These are phyloP conservation scores for Theobroma grandiflorum DNA, from an alignment of 441 rosid genomes.

Conservation along the genomic window DNA sequence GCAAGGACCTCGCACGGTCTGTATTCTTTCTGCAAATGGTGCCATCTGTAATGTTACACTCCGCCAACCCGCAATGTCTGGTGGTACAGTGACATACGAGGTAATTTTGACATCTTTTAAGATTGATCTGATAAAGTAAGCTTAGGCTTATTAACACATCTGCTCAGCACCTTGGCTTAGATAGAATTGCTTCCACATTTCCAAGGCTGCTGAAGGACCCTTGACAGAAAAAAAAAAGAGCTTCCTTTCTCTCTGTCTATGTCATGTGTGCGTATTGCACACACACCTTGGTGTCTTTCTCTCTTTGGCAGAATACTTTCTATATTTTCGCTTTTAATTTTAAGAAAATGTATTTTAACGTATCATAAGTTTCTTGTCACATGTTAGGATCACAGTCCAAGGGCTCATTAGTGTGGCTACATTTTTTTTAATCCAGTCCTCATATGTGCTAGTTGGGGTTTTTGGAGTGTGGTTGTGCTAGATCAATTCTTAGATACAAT, in stretches of 20 bases:
- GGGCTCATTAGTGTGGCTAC: neutral
- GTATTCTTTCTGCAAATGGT: conserved; percentile 96
- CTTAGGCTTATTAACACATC: neutral
- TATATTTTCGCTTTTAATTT: neutral
- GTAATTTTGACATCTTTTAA: conserved; percentile 43
- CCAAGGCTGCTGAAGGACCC: conserved; percentile 3
- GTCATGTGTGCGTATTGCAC: neutral
- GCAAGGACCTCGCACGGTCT: conserved; percentile 92
- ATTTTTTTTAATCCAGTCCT: too few relatives aligned
- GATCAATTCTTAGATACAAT: conserved; percentile 7
- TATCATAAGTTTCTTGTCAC: neutral
- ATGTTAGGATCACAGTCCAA: neutral
- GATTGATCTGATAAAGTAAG: conserved; percentile 13
- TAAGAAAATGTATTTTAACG: conserved; percentile 1
- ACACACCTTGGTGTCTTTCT: neutral
- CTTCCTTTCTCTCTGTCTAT: neutral
- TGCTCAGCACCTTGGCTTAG: neutral
- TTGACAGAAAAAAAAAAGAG: neutral
- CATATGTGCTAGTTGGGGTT: neutral
- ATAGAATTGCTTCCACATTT: neutral
- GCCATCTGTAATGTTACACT: conserved; percentile 86
- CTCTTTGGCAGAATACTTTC: neutral
- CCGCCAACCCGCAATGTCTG: conserved; percentile 65
- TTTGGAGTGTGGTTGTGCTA: neutral
- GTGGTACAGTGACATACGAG: conserved; percentile 80